These are phyloP conservation scores for Benincasa hispida DNA, from an alignment of 306 rosid genomes.

Conservation along the genomic window DNA sequence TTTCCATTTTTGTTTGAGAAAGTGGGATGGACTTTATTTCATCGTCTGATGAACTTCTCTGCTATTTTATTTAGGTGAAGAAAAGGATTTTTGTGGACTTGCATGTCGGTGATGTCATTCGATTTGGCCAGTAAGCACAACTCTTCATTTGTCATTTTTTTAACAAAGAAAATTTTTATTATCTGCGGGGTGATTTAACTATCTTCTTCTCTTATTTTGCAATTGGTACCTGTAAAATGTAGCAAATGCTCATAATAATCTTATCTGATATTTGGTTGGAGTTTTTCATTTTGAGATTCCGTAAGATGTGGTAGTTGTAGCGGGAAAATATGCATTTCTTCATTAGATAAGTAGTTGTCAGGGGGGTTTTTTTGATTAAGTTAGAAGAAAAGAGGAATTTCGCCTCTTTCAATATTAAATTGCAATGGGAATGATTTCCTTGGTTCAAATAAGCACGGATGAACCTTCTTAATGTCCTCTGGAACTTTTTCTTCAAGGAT, in stretches of 20 bases:
- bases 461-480: background rate
- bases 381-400: background rate
- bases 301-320: background rate
- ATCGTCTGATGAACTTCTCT: conserved; percentile 4
- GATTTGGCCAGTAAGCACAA: conserved; percentile 77
- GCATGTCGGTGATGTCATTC: conserved; percentile 89
- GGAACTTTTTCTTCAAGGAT: background rate
- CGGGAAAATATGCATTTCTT: background rate
- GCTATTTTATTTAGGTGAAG: conserved; percentile 47
- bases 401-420: background rate
- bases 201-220: background rate
- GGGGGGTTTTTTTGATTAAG: background rate
- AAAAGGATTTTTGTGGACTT: conserved; percentile 54
- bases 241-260: background rate
- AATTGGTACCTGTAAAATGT: background rate
- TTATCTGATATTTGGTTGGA: background rate
- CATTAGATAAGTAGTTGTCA: background rate
- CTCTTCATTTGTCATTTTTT: background rate
- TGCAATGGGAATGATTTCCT: background rate
- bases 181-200: background rate
- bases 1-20: background rate
- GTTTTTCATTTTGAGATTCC: background rate
- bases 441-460: background rate
- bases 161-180: background rate
- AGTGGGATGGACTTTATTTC: background rate